Evolutionary conservation across 306 rosid species (phyloP).

Genomic region (Lathyrus aphaca): DNA sequence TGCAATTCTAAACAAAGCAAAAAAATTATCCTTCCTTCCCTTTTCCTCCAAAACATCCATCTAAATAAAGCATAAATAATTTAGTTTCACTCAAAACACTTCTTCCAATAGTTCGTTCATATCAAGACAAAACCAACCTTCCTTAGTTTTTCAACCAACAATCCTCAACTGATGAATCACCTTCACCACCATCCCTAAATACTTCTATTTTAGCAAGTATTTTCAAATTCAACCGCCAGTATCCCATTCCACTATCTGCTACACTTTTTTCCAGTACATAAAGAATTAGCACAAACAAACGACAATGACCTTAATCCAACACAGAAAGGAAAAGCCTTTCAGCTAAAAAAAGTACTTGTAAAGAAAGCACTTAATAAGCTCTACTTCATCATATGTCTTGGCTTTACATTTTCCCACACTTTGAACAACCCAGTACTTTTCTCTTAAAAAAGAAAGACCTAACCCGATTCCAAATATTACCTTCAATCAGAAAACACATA

Average conservation of each 20-base stretch:
- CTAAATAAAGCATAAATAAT: slow-evolving; percentile 12
- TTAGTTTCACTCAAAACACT: slow-evolving; percentile 28
- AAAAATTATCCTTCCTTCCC: neutral
- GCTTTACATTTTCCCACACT: slow-evolving; percentile 6
- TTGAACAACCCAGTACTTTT: neutral
- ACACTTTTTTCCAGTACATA: neutral
- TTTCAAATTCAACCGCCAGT: slow-evolving; percentile 1
- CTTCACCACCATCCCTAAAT: neutral
- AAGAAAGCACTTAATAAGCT: neutral
- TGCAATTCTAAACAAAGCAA: neutral
- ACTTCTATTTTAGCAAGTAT: neutral
- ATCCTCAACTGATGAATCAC: slow-evolving; percentile 26
- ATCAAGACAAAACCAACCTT: neutral
- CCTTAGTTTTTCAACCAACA: slow-evolving; percentile 32
- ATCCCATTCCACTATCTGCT: slow-evolving; percentile 23
- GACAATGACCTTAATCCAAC: neutral
- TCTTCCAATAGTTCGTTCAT: neutral
- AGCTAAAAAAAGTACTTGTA: neutral
- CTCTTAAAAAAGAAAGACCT: neutral
- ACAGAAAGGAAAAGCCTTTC: neutral
- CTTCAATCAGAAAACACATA: slow-evolving; percentile 1
- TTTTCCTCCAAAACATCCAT: slow-evolving; percentile 19
- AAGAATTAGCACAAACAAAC: neutral
- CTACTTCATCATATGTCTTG: neutral
- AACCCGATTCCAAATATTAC: slow-evolving; percentile 4